These are phyloP conservation scores for Zarea fungicola DNA, from an alignment of 2,329 filamentous ascomycete species.

Conservation along the genomic window DNA sequence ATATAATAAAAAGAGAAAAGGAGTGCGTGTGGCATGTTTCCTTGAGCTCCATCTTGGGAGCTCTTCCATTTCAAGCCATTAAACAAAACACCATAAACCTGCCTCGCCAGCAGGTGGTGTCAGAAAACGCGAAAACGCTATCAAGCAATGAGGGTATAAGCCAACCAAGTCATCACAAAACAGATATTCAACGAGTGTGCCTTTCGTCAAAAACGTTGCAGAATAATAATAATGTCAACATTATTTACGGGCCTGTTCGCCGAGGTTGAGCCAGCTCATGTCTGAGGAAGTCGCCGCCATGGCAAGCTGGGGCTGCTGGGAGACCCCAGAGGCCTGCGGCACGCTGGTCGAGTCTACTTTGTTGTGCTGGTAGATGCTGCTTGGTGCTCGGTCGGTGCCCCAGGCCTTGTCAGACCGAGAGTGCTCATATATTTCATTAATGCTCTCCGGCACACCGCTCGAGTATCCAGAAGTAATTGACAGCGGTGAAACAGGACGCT, in stretches of 20 bases:
- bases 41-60: neutral
- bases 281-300: conserved; percentile 52
- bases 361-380: conserved; percentile 46
- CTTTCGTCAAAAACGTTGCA: conserved; percentile 14
- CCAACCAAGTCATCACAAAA: conserved; percentile 15
- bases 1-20: conserved; percentile 5
- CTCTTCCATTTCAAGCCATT: neutral
- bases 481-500: conserved; percentile 48
- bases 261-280: conserved; percentile 78
- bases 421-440: conserved; percentile 52
- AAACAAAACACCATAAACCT: neutral
- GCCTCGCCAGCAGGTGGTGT: conserved; percentile 8
- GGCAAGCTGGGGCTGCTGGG: conserved; percentile 45
- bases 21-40: too few species aligned
- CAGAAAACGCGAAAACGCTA: conserved; percentile 10
- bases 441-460: conserved; percentile 61
- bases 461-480: conserved; percentile 52
- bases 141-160: conserved; percentile 15
- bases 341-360: conserved; percentile 31
- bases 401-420: conserved; percentile 36
- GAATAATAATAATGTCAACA: neutral
- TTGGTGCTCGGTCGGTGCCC: conserved; percentile 45
- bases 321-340: conserved; percentile 32
- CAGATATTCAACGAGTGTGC: conserved; percentile 13
- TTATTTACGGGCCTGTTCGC: conserved; percentile 35